Base-by-base conservation (phyloP, 2,329 filamentous ascomycete species). In the Phaeoacremonium minimum region DNA sequence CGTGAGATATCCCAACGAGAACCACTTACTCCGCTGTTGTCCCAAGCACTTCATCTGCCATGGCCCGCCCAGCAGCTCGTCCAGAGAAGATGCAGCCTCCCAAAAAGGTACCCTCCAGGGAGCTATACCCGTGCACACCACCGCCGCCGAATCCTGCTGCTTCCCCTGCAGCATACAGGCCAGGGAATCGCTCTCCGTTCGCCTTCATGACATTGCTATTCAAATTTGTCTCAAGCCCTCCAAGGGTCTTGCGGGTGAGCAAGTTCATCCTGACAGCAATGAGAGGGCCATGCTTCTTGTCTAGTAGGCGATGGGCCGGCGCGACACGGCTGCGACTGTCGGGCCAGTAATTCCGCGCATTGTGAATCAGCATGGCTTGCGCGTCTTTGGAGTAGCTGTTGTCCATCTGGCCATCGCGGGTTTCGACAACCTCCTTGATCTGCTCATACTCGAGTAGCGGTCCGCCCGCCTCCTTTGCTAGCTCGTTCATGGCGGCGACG, bases 11-110 rank as follows among this genome's bases (percentile, higher is more conserved):
- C n/a, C n/a, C n/a, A n/a, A n/a, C n/a, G n/a, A n/a, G n/a, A n/a
- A n/a, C n/a, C n/a, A n/a, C n/a, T n/a, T n/a, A n/a, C n/a, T n/a
- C n/a, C n/a, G n/a, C n/a, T n/a, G n/a, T n/a, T 28, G n/a, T 26
- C 3, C 43, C 47, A 17, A 53, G 22, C 33, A 67, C 36, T 44
- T 77, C 72, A 4, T 69, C 65, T 0, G 67, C 73, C 46, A 81
- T 71, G 1, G 67, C 74, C 8, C 68, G 58, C 0, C 77, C 77
- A 0, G 76, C 77, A 1, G 69, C 69, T 6, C 75, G 57, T 0
- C 77, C 77, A 0, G 76, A 80, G 46, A 81, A 81, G 46, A 81
- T 79, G 40, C 77, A 81, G 1, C 77, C 77, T 12, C 77, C 77
- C 4, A 81, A 46, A 48, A 81, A 81, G 0, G 77, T 80, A 1